These are phyloP conservation scores for Rhinocladiella mackenziei DNA, from an alignment of 2,329 filamentous ascomycete genomes.

Conservation along the genomic window DNA sequence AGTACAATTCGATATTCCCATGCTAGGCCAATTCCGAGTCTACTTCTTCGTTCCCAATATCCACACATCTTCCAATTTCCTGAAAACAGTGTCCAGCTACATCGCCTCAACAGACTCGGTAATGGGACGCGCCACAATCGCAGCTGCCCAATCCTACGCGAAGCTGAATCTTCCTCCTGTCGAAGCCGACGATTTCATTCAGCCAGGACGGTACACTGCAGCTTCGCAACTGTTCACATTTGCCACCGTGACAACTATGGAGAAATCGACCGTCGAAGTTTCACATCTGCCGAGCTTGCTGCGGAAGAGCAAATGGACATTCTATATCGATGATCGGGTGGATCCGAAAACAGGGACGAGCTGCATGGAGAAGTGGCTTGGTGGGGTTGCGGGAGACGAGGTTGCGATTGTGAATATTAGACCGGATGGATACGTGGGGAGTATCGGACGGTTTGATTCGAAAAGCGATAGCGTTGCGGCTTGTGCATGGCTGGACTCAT, in stretches of 20 bases:
- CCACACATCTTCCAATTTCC: constrained; percentile 52
- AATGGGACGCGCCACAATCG: constrained; percentile 56
- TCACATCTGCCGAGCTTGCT: constrained; percentile 59
- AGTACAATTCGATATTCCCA: constrained; percentile 71
- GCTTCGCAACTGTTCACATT: constrained; percentile 68
- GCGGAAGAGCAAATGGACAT: constrained; percentile 64
- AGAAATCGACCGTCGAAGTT: constrained; percentile 62
- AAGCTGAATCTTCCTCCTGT: constrained; percentile 55
- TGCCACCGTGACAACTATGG: constrained; percentile 62
- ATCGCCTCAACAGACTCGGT: constrained; percentile 53
- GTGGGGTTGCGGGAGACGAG: constrained; percentile 53
- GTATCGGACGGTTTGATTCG: constrained; percentile 46
- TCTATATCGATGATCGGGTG: constrained; percentile 65
- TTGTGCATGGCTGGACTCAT: constrained; percentile 47
- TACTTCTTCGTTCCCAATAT: constrained; percentile 67
- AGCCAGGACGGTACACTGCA: constrained; percentile 64
- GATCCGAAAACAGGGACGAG: constrained; percentile 49
- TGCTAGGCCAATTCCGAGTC: constrained; percentile 71
- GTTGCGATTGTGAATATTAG: constrained; percentile 65
- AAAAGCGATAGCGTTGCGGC: constrained; percentile 36
- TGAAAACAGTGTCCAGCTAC: constrained; percentile 56
- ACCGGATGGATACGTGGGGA: constrained; percentile 70
- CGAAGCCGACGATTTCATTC: constrained; percentile 61
- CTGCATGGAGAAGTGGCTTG: constrained; percentile 68
- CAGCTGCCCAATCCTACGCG: constrained; percentile 59